Evolutionary conservation across 805 yeast species (phyloP), one percentile per base, ranked within the genome.

Genomic region (Jamesozyma hellenica): DNA sequence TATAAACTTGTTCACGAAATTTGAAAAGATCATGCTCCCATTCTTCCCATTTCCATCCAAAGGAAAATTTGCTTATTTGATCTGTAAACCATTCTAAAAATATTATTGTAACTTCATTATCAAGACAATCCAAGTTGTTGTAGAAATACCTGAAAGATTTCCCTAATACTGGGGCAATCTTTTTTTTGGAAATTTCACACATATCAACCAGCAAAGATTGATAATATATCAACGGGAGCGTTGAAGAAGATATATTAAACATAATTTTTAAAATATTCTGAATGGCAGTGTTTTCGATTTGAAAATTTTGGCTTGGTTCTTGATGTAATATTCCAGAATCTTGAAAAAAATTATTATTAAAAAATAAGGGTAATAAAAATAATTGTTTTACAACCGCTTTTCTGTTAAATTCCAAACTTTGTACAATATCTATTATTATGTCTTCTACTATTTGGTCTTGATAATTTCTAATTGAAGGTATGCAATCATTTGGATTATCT

Each of bases 31-130:
- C 80, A 1, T 56, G 61, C 9, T 69, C 71, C 96, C 96, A 88
- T 58, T 86, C 96, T 44, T 73, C 74, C 96, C 97, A 88, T 54
- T 85, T 84, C 96, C 97, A 88, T 28, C 82, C 81, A 63, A 82
- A 90, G 39, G 80, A 83, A 60, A 88, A 90, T 56, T 87, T 88
- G 47, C 90, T 79, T 50, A 90, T 71, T 61, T 90, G 96, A 35
- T 82, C 77, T 1, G 92, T 68, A 69, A 90, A 77, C 96, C 96
- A 90, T 58, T 81, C 86, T 51, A 82, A 66, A 49, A 73, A 81
- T 38, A 84, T 66, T 41, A 74, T 67, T 43, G 75, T 71, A 38
- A 82, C 64, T 58, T 85, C 95, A 50, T 74, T 76, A 56, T 87
- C 95, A 34, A 84, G 63, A 1, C 67, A 58, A 25, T 68, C 74